Evolutionary conservation across 768 basidiomycete genomes (phyloP).

Genomic region (Hygrocybe coccinea): DNA sequence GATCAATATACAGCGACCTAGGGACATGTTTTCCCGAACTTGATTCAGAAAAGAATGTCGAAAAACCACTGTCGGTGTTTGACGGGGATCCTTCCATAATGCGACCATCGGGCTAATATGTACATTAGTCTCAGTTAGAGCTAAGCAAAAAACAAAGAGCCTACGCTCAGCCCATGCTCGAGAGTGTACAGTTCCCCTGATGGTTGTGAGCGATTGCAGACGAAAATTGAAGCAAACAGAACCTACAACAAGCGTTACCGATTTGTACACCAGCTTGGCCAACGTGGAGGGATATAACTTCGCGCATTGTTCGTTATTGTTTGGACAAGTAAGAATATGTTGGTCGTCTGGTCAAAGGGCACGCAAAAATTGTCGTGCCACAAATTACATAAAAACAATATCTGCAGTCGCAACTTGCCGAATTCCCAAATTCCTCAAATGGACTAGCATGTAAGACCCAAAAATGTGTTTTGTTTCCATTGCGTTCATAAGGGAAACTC

Average conservation of each 20-base stretch:
- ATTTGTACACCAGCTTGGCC: slow-evolving; percentile 96
- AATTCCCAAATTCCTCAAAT: not conserved
- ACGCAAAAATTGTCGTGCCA: slow-evolving; percentile 25
- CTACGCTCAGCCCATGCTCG: slow-evolving; percentile 92
- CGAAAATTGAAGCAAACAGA: slow-evolving; percentile 9
- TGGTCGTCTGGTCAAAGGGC: slow-evolving; percentile 30
- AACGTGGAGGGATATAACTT: slow-evolving; percentile 95
- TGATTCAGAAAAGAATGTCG: slow-evolving; percentile 96
- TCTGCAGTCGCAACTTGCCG: not conserved
- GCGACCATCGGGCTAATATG: slow-evolving; percentile 82
- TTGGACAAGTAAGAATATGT: slow-evolving; percentile 13
- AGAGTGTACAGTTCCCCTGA: slow-evolving; percentile 96
- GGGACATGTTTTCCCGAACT: slow-evolving; percentile 94
- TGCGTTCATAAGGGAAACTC: not conserved
- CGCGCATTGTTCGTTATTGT: slow-evolving; percentile 56
- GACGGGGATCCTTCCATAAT: slow-evolving; percentile 67
- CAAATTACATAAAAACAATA: not conserved
- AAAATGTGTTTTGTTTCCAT: too few species aligned
- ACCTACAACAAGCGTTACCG: slow-evolving; percentile 93
- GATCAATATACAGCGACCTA: slow-evolving; percentile 91
- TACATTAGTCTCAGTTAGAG: slow-evolving; percentile 13
- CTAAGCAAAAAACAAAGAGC: slow-evolving; percentile 27
- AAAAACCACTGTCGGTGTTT: slow-evolving; percentile 78
- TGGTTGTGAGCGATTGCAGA: slow-evolving; percentile 17
- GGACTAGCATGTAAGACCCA: too few species aligned